Conservation (phyloP, 768 basidiomycete genomes). For the Pholiota molesta region DNA sequence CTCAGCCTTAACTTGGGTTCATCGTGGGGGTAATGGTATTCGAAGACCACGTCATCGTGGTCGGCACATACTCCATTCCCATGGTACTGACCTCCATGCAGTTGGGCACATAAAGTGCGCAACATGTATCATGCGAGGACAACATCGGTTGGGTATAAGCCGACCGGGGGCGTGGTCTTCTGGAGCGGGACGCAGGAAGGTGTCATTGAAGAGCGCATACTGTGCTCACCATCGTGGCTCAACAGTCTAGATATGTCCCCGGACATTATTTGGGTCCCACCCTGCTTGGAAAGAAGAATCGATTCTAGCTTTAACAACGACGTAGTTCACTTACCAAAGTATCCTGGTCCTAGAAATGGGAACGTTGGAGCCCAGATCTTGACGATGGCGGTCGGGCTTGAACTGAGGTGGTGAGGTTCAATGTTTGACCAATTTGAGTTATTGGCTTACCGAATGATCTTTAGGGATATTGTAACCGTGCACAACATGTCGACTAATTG, state of each 20-base stretch:
- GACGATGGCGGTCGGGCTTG: neutral
- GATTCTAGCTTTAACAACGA: neutral
- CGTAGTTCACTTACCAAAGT: neutral
- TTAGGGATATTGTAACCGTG: neutral
- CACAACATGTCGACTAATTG: neutral
- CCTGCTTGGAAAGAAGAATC: neutral
- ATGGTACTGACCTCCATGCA: conserved; percentile 41
- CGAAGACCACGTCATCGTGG: conserved; percentile 27
- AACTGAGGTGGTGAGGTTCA: neutral
- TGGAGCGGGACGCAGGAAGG: neutral
- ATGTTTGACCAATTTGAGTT: neutral
- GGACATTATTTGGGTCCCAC: neutral
- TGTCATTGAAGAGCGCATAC: neutral
- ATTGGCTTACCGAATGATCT: conserved; percentile 1
- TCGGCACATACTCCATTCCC: conserved; percentile 57
- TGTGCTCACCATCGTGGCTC: neutral
- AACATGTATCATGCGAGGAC: conserved; percentile 28
- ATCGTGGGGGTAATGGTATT: neutral
- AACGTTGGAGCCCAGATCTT: neutral
- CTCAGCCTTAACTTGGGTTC: neutral
- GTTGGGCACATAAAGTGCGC: conserved; percentile 33
- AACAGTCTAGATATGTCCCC: neutral
- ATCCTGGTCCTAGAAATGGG: neutral
- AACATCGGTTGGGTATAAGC: conserved; percentile 14
- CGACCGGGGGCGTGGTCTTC: conserved; percentile 10